phyloP scores from a whole-genome alignment of 192 early-diverging fungal genomes.

The Phlyctochytrium bullatum region DNA sequence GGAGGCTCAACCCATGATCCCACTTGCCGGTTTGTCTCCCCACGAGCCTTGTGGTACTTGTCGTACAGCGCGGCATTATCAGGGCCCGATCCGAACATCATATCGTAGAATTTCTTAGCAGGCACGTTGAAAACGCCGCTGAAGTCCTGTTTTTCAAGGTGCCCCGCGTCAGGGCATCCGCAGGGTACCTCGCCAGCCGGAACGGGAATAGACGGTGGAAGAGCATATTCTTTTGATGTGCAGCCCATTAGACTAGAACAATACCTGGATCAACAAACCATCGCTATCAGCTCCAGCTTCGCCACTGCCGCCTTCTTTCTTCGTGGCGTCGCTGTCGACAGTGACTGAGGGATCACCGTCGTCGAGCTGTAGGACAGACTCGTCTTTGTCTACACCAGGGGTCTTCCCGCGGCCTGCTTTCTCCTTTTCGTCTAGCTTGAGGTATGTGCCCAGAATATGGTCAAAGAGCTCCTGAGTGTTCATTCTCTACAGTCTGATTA shows the following conservation, averaged over 20 bases:
- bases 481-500: constrained; percentile 19
- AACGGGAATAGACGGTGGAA: constrained; percentile 43
- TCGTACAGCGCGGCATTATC: constrained; percentile 44
- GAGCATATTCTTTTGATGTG: constrained; percentile 32
- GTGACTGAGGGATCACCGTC: constrained; percentile 4
- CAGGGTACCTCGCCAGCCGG: constrained; percentile 55
- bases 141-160: constrained; percentile 61
- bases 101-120: constrained; percentile 58
- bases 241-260: background rate
- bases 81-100: constrained; percentile 48
- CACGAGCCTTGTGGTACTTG: constrained; percentile 45
- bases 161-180: constrained; percentile 65
- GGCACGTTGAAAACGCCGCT: constrained; percentile 51
- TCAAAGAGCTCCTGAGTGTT: constrained; percentile 38
- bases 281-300: too few relatives aligned
- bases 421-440: constrained; percentile 25
- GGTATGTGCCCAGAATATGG: constrained; percentile 4
- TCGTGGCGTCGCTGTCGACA: constrained; percentile 1
- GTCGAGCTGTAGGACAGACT: too few relatives aligned
- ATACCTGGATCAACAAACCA: too few relatives aligned
- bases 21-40: constrained; percentile 34
- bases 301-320: background rate
- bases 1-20: constrained; percentile 21
- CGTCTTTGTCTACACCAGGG: too few relatives aligned
- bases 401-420: too few relatives aligned